These are phyloP conservation scores for Dothistroma pini DNA, from an alignment of 2,329 filamentous ascomycete genomes.

Conservation along the genomic window DNA sequence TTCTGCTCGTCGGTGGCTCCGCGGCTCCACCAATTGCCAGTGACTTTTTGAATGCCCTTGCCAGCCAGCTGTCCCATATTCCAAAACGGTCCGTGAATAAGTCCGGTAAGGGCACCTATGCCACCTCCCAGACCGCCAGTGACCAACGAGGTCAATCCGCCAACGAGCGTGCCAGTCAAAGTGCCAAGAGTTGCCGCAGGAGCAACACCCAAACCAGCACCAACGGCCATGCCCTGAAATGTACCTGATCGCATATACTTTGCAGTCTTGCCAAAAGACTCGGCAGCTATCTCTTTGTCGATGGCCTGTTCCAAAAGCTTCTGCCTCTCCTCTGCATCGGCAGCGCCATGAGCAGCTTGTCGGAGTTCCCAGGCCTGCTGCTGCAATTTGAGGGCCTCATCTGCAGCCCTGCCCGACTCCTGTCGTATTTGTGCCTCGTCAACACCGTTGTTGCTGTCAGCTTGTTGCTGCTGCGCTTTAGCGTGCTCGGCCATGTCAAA, in stretches of 20 bases:
- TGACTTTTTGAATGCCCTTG: constrained; percentile 26
- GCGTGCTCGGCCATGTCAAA: constrained; percentile 4
- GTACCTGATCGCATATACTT: constrained; percentile 31
- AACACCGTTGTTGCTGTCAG: constrained; percentile 1
- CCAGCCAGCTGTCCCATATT: constrained; percentile 29
- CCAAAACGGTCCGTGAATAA: constrained; percentile 29
- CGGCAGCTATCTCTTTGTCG: constrained; percentile 29
- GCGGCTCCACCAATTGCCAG: constrained; percentile 31
- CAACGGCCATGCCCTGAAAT: constrained; percentile 32
- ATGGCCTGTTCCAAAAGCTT: constrained; percentile 33
- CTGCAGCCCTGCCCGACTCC: constrained; percentile 29
- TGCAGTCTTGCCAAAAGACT: constrained; percentile 34
- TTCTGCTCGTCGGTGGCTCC: constrained; percentile 33
- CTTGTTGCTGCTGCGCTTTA: constrained; percentile 1
- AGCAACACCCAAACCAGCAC: constrained; percentile 30
- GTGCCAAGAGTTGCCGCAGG: constrained; percentile 29
- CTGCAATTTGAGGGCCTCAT: constrained; percentile 24
- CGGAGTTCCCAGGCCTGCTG: constrained; percentile 29
- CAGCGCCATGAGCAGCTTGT: constrained; percentile 29
- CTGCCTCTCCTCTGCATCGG: constrained; percentile 32
- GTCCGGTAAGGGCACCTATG: constrained; percentile 23
- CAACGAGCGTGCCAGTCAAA: constrained; percentile 32
- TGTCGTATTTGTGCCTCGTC: constrained; percentile 23
- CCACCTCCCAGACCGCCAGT: constrained; percentile 30
- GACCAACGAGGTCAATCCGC: constrained; percentile 26